phyloP scores from a whole-genome alignment of 164 flowering plant species.

The Magnolia sinica region DNA sequence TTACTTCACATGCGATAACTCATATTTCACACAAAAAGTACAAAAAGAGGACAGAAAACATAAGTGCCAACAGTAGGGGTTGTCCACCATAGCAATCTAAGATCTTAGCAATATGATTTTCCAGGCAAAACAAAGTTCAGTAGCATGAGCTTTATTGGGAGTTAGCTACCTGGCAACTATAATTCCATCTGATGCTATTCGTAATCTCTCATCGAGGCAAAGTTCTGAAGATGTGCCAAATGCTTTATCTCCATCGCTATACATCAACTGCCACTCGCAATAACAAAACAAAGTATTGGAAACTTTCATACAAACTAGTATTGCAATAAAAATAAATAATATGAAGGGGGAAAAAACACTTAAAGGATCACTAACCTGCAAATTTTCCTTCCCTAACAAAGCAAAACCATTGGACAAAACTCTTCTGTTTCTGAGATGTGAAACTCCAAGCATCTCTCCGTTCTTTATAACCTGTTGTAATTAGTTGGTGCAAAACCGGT shows the following conservation, averaged over 20 bases:
- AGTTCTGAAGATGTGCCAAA: slow-evolving; percentile 93
- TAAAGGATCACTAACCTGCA: slow-evolving; percentile 58
- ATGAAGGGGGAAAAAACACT: not conserved
- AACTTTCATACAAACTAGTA: slow-evolving; percentile 7
- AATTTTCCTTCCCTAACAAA: slow-evolving; percentile 79
- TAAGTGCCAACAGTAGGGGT: no score
- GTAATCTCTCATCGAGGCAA: slow-evolving; percentile 84
- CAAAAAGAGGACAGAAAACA: not conserved
- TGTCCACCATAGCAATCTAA: not conserved
- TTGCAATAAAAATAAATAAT: not conserved
- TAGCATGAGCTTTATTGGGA: not conserved
- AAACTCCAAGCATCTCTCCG: slow-evolving; percentile 99
- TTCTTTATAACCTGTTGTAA: slow-evolving; percentile 85
- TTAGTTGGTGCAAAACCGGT: not conserved
- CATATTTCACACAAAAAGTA: not conserved
- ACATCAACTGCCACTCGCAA: slow-evolving; percentile 74
- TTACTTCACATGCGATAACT: not conserved
- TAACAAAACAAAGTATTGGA: not conserved
- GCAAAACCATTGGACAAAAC: slow-evolving; percentile 91
- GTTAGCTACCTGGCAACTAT: slow-evolving; percentile 72
- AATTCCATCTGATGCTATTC: slow-evolving; percentile 92
- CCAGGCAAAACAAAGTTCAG: not conserved
- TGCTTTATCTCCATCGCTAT: slow-evolving; percentile 98
- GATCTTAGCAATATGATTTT: not conserved
- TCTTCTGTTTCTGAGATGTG: slow-evolving; percentile 90